Evolutionary conservation across 1,139 yeast species (phyloP).

Genomic region (Pichia kudriavzevii): DNA sequence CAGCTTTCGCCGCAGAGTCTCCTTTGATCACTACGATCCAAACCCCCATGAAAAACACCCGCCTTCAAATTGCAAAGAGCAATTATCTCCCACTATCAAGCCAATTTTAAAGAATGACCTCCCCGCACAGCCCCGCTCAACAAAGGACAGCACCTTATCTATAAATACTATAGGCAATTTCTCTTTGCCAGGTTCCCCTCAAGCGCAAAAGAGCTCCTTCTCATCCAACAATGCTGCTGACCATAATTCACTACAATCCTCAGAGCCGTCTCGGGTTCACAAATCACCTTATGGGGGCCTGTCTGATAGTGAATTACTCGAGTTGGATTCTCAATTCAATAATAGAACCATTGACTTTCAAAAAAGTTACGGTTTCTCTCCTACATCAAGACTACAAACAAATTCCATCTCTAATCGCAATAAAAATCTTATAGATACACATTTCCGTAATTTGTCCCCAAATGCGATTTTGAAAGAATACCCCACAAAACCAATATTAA

Average conservation of each 20-base stretch:
- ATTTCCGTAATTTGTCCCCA: constrained; percentile 15
- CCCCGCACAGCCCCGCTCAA: no score
- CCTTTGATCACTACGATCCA: no score
- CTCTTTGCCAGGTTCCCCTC: no score
- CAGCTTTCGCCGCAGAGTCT: no score
- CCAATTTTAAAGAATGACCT: no score
- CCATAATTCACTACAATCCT: constrained; percentile 11
- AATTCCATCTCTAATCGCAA: constrained; percentile 16
- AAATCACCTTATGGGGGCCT: constrained; percentile 54
- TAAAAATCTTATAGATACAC: constrained; percentile 11
- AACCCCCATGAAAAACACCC: no score
- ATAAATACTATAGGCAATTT: no score
- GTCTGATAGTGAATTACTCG: constrained; percentile 58
- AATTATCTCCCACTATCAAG: no score
- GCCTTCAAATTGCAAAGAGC: no score
- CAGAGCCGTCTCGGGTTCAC: constrained; percentile 22
- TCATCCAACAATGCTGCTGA: constrained; percentile 5
- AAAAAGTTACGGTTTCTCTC: constrained; percentile 15
- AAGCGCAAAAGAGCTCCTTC: no score
- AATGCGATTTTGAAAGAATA: constrained; percentile 19
- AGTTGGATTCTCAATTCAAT: constrained; percentile 49
- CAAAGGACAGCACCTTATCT: no score
- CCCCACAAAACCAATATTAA: constrained; percentile 25
- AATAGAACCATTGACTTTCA: constrained; percentile 21
- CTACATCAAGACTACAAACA: constrained; percentile 13